These are phyloP conservation scores for Deinandra increscens DNA, from an alignment of 129 eudicot species.

Conservation along the genomic window DNA sequence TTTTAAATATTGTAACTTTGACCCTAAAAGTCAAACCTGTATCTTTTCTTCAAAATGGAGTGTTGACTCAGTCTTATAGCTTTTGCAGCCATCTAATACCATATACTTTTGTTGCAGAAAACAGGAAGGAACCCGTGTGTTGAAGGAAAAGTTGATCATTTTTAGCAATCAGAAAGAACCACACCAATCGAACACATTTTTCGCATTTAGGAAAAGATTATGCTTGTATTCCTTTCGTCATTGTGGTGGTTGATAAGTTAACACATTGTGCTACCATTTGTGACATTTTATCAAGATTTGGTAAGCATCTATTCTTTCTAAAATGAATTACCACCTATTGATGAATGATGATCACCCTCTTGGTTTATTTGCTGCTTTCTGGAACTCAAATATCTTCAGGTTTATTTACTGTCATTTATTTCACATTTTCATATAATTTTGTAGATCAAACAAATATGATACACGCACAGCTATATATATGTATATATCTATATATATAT, in stretches of 20 bases:
- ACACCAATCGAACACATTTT: background rate
- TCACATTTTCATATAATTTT: background rate
- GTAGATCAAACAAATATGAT: background rate
- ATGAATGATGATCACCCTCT: background rate
- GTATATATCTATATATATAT: background rate
- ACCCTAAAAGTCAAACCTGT: background rate
- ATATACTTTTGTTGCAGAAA: slow-evolving; percentile 3
- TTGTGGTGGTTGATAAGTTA: background rate
- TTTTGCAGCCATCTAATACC: background rate
- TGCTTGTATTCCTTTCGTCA: background rate
- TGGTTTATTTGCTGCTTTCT: no score
- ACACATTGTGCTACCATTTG: slow-evolving; percentile 1
- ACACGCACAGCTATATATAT: background rate
- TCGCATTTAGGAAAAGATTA: background rate
- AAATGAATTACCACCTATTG: background rate
- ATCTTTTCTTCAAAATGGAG: background rate
- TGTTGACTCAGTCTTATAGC: background rate
- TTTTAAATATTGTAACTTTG: background rate
- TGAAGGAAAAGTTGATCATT: background rate
- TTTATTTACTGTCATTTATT: background rate
- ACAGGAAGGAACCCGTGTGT: background rate
- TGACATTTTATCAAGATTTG: background rate
- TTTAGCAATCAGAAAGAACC: background rate
- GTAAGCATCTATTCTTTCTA: background rate
- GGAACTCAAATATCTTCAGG: no score